Evolutionary conservation across 352 stramenopile species (phyloP).

Genomic region (Thraustochytrium striatum): DNA sequence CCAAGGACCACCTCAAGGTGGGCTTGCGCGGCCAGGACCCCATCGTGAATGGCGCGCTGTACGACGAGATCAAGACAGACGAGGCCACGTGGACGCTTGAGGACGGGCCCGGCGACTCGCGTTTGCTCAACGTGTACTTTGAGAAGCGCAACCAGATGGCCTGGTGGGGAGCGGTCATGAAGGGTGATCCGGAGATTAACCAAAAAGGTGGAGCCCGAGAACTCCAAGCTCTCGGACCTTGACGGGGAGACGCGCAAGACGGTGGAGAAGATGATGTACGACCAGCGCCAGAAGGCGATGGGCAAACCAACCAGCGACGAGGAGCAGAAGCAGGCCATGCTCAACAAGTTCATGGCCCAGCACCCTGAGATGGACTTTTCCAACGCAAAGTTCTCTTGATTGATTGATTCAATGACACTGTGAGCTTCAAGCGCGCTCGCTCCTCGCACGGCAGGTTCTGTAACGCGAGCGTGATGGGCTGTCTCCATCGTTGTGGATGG

Average conservation of each 20-base stretch:
- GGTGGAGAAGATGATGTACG: slow-evolving; percentile 99
- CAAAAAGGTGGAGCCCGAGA: slow-evolving; percentile 88
- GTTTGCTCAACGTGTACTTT: slow-evolving; percentile 77
- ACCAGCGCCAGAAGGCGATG: slow-evolving; percentile 93
- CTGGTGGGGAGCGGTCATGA: slow-evolving; percentile 96
- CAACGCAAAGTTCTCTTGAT: slow-evolving; percentile 93
- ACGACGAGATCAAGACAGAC: slow-evolving; percentile 92
- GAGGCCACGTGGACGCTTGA: slow-evolving; percentile 98
- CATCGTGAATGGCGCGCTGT: slow-evolving; percentile 82
- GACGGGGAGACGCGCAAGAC: slow-evolving; percentile 96
- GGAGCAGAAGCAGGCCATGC: slow-evolving; percentile 91
- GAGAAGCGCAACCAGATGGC: slow-evolving; percentile 99
- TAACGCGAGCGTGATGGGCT: not conserved
- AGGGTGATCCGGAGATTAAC: slow-evolving; percentile 93
- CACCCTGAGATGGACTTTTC: slow-evolving; percentile 99
- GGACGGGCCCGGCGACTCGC: slow-evolving; percentile 57
- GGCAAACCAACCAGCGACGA: slow-evolving; percentile 94
- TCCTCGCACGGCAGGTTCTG: not conserved
- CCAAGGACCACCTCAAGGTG: slow-evolving; percentile 79
- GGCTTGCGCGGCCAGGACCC: slow-evolving; percentile 67
- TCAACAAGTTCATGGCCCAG: slow-evolving; percentile 96
- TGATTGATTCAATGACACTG: not conserved
- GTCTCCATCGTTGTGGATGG: no score
- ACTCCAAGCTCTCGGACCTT: slow-evolving; percentile 93
- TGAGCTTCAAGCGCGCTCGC: not conserved